Evolutionary conservation across 257 asterid genomes (phyloP), one percentile per base, ranked within the genome.

Genomic region (Euphrasia confusa): DNA sequence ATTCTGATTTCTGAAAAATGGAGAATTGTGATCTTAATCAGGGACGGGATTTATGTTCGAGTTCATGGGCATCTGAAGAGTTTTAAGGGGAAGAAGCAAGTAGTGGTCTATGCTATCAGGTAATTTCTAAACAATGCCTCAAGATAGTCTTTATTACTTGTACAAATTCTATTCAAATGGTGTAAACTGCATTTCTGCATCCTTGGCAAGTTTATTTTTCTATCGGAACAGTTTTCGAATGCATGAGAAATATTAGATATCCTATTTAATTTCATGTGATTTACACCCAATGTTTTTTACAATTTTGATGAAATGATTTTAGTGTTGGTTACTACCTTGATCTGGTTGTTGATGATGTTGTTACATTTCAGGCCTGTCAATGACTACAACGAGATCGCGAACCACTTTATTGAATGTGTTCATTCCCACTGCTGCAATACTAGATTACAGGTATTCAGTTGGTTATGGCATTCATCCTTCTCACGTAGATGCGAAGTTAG

Each of bases 31-130:
- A 28, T 59, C 17, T 65, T 26, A 60, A 63, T 26, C 77, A 89
- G 99, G 75, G 89, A 89, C 54, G 95, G 87, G 61, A 66, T 21
- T 27, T 84, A 93, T 75, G 85, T 89, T 18, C 88, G 89, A 1
- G 72, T 89, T 68, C 89, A 87, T 68, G 99, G 99, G 58, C 89
- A 74, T 70, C 75, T 87, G 78, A 89, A 61, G 75, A 74, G 63
- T 67, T 71, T 24, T 71, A 77, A 85, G 69, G 96, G 87, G 4
- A 83, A 82, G 65, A 83, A 67, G 77, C 93, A 82, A 68, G 62
- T 93, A 6, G 81, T 73, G 63, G 86, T 76, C 59, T 83, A 73
- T 77, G 88, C 96, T 15, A 79, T 85, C 78, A 89, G 97, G 99
- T 92, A 74, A 72, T 45, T 39, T 44, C 33, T 66, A 14, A 32